phyloP scores from a whole-genome alignment of 164 flowering plant genomes.

The Stephania japonica region DNA sequence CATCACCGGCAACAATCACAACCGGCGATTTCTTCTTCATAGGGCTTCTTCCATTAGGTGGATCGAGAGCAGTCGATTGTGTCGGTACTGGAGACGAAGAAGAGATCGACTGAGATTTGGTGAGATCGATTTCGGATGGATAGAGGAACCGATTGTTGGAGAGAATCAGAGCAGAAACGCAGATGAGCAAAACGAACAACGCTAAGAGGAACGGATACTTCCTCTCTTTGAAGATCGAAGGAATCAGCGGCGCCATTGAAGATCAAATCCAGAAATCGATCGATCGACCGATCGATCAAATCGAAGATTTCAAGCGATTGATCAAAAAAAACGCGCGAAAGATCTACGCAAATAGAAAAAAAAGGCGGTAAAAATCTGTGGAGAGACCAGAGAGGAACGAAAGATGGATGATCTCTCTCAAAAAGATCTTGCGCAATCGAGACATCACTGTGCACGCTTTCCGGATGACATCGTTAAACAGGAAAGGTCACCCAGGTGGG shows the following conservation, averaged over 20 bases:
- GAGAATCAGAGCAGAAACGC: constrained; percentile 37
- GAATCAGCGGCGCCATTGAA: constrained; percentile 35
- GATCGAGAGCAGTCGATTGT: neutral
- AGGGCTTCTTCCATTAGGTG: constrained; percentile 6
- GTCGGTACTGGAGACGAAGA: constrained; percentile 5
- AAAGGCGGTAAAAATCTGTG: too few relatives aligned
- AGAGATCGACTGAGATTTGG: constrained; percentile 9
- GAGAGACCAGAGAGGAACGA: too few relatives aligned
- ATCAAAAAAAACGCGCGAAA: neutral
- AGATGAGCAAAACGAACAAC: constrained; percentile 37
- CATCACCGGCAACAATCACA: neutral
- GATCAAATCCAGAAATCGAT: neutral
- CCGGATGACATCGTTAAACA: too few relatives aligned
- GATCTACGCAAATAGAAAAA: too few relatives aligned
- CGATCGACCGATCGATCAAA: neutral
- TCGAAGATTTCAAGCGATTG: neutral
- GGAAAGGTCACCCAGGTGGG: too few relatives aligned
- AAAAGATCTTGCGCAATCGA: too few relatives aligned
- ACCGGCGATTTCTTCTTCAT: neutral
- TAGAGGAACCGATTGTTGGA: constrained; percentile 29
- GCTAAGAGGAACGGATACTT: constrained; percentile 56
- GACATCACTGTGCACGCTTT: too few relatives aligned
- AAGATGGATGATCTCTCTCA: too few relatives aligned
- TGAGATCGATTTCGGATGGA: constrained; percentile 22
- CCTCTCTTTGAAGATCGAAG: constrained; percentile 34